A percentile compares a stretch with the other conserved stretches of the same genome.
These are phyloP conservation scores for Amaranthus cruentus DNA, from an alignment of 148 eudicot genomes.

Conservation along the genomic window DNA sequence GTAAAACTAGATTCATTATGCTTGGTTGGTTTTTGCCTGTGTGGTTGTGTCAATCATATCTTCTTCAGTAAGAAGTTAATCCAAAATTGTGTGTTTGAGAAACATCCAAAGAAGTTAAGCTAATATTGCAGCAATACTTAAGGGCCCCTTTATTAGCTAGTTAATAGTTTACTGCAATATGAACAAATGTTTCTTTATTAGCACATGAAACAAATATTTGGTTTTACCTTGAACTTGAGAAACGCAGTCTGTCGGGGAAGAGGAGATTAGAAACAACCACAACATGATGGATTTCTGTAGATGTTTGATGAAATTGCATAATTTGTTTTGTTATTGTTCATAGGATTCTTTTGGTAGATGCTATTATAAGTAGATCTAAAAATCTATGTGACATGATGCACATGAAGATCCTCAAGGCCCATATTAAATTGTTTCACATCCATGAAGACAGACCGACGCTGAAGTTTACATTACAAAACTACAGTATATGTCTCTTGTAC, in stretches of 20 bases:
- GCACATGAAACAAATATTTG: not conserved
- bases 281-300: slow-evolving; percentile 15
- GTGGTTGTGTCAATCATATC: no score
- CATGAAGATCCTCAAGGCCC: slow-evolving; percentile 35
- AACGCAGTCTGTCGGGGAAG: not conserved
- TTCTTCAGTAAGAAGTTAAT: no score
- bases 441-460: slow-evolving; percentile 23
- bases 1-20: not conserved
- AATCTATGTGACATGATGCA: slow-evolving; percentile 25
- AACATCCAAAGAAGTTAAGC: not conserved
- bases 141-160: not conserved
- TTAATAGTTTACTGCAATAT: not conserved
- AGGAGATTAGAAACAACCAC: slow-evolving; percentile 2
- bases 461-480: slow-evolving; percentile 13
- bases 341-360: slow-evolving; percentile 28
- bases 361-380: slow-evolving; percentile 13
- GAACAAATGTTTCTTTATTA: not conserved
- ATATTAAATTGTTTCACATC: slow-evolving; percentile 31
- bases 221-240: not conserved
- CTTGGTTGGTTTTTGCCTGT: not conserved
- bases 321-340: slow-evolving; percentile 14
- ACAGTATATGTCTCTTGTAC: slow-evolving; percentile 20
- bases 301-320: slow-evolving; percentile 17
- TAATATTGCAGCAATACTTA: not conserved
- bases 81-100: not conserved